Evolutionary conservation across 2,329 filamentous ascomycete genomes (phyloP).

Genomic region (Fusarium redolens): DNA sequence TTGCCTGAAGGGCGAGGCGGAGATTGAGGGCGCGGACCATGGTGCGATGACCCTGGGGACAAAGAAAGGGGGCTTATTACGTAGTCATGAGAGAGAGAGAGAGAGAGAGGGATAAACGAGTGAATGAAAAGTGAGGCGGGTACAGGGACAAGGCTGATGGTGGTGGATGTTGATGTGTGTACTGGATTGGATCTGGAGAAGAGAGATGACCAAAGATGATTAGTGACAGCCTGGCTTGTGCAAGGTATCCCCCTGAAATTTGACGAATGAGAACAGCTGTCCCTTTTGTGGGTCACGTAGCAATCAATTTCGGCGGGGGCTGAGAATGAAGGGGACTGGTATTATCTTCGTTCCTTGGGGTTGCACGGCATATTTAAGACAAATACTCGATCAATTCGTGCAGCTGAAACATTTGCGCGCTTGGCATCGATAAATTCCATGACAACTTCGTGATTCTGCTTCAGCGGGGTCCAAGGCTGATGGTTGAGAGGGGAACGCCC

Average conservation of each 20-base stretch:
- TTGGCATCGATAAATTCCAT: not conserved
- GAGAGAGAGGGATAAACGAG: not conserved
- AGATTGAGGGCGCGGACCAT: conserved; percentile 46
- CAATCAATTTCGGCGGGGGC: not conserved
- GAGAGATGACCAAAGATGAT: conserved; percentile 3
- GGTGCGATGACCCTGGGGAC: conserved; percentile 8
- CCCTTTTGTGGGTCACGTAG: conserved; percentile 32
- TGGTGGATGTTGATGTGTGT: not conserved
- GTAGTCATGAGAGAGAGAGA: conserved; percentile 22
- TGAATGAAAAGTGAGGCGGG: not conserved
- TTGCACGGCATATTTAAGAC: not conserved
- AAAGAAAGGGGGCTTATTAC: not conserved
- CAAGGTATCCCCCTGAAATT: conserved; percentile 19
- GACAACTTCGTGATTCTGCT: conserved; percentile 1
- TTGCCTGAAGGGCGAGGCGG: conserved; percentile 46
- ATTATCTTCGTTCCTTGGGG: conserved; percentile 4
- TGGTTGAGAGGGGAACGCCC: not conserved
- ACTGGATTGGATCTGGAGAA: conserved; percentile 16
- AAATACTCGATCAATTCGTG: not conserved
- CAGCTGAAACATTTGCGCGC: not conserved
- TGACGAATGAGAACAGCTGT: conserved; percentile 35
- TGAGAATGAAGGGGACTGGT: not conserved
- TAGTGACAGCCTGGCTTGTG: conserved; percentile 39
- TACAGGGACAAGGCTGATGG: conserved; percentile 3
- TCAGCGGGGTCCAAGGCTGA: not conserved